A percentile compares a stretch with the other conserved stretches of the same genome.
phyloP scores from a whole-genome alignment of 495 filamentous ascomycete species.

The Penicillium paradoxum region DNA sequence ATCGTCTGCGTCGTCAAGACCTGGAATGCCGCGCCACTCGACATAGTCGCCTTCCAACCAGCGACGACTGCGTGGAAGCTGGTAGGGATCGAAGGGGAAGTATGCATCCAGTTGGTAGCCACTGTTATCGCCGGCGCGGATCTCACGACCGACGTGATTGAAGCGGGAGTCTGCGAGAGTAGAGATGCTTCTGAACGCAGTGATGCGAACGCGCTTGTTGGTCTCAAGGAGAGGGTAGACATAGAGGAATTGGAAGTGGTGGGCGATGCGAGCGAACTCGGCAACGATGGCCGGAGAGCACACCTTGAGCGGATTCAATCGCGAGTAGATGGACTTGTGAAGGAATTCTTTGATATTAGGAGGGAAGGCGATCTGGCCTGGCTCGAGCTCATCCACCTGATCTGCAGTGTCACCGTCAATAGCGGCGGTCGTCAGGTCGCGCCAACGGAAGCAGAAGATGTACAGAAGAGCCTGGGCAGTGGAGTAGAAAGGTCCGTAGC shows the following conservation, averaged over 20 bases:
- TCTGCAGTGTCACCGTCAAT: constrained; percentile 46
- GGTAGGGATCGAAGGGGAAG: constrained; percentile 96
- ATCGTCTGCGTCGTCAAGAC: constrained; percentile 59
- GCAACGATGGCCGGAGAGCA: constrained; percentile 89
- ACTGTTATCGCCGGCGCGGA: constrained; percentile 57
- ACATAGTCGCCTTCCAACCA: constrained; percentile 87
- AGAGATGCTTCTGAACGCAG: constrained; percentile 48
- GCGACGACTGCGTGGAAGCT: constrained; percentile 72
- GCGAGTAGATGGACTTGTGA: constrained; percentile 69
- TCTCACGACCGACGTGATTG: constrained; percentile 56
- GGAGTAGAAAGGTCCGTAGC: constrained; percentile 81
- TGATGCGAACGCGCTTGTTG: constrained; percentile 79
- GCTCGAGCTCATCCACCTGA: constrained; percentile 48
- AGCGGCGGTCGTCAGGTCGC: constrained; percentile 66
- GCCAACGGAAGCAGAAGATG: constrained; percentile 98
- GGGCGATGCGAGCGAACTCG: constrained; percentile 81
- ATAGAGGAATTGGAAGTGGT: constrained; percentile 80
- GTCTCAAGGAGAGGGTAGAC: constrained; percentile 81
- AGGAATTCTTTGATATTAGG: constrained; percentile 66
- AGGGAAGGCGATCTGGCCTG: constrained; percentile 68
- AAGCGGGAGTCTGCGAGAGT: constrained; percentile 30
- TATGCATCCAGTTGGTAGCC: constrained; percentile 81
- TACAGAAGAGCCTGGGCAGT: constrained; percentile 84
- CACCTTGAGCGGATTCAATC: constrained; percentile 91
- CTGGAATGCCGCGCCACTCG: constrained; percentile 73